Evolutionary conservation across 169 alveolate genomes (phyloP).

Genomic region (Eimeria acervulina): DNA sequence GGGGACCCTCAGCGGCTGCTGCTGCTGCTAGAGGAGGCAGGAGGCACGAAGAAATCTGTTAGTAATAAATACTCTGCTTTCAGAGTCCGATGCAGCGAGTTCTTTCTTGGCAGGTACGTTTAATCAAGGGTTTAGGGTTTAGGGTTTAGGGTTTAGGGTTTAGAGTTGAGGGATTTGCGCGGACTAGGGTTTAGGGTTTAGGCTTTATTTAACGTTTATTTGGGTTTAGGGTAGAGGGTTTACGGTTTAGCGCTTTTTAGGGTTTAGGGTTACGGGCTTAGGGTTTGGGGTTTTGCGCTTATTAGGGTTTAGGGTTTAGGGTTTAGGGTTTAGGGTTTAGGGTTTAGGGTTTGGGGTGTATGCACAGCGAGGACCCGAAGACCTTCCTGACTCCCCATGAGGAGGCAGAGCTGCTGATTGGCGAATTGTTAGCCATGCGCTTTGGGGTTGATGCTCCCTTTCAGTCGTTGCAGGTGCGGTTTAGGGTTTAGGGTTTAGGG

Average conservation of each 20-base stretch:
- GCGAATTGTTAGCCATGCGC: constrained; percentile 48
- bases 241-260: no score
- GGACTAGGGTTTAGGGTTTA: background rate
- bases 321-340: background rate
- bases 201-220: no score
- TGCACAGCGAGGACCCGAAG: constrained; percentile 17
- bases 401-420: constrained; percentile 21
- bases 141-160: background rate
- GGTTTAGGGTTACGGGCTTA: background rate
- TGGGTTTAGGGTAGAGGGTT: no score
- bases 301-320: background rate
- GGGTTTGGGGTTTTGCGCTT: no score
- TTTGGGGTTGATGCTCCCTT: constrained; percentile 67
- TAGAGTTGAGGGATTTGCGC: background rate
- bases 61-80: constrained; percentile 22
- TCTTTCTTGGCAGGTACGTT: constrained; percentile 13
- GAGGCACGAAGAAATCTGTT: constrained; percentile 37
- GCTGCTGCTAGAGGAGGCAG: constrained; percentile 54
- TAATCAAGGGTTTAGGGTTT: background rate
- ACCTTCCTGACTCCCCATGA: constrained; percentile 44
- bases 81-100: constrained; percentile 20
- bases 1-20: constrained; percentile 46
- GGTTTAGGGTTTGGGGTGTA: constrained; percentile 15
- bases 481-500: background rate
- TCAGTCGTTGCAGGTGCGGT: constrained; percentile 45